phyloP scores from a whole-genome alignment of 352 stramenopile species.

The Phytophthora boehmeriae region DNA sequence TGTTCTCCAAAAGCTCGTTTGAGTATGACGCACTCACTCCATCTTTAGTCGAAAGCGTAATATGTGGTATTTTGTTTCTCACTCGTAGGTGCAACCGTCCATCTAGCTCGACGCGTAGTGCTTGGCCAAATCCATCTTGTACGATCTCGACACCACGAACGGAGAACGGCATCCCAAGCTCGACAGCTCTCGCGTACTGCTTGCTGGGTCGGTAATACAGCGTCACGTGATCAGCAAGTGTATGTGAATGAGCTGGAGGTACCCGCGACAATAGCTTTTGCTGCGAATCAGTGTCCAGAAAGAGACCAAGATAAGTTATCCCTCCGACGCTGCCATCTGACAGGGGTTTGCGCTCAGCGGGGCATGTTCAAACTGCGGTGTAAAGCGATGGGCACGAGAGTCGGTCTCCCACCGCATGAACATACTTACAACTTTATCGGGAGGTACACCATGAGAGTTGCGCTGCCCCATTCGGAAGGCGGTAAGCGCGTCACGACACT shows the following conservation, averaged over 20 bases:
- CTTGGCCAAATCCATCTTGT: conserved; percentile 50
- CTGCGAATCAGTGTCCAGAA: conserved; percentile 43
- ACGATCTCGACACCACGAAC: conserved; percentile 47
- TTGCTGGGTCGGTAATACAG: conserved; percentile 64
- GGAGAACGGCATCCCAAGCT: conserved; percentile 46
- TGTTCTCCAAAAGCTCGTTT: conserved; percentile 57
- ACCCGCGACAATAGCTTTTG: conserved; percentile 41
- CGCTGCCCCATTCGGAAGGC: conserved; percentile 60
- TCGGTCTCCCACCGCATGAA: conserved; percentile 69
- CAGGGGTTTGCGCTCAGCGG: conserved; percentile 56
- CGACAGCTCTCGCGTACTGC: conserved; percentile 49
- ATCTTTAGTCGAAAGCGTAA: conserved; percentile 60
- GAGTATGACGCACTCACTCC: conserved; percentile 65
- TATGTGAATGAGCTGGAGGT: conserved; percentile 35
- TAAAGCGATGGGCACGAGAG: conserved; percentile 36
- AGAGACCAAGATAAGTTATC: conserved; percentile 62
- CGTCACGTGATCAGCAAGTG: conserved; percentile 69
- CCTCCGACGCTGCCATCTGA: conserved; percentile 43
- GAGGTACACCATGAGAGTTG: conserved; percentile 71
- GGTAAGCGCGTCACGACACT: conserved; percentile 48
- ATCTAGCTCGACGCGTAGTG: conserved; percentile 55
- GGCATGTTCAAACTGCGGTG: conserved; percentile 52
- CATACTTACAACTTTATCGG: conserved; percentile 73
- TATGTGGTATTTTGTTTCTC: conserved; percentile 64
- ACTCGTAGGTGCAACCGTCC: conserved; percentile 37